Evolutionary conservation across 495 filamentous ascomycete species (phyloP), one percentile per base, ranked within the genome.

Genomic region (Xylaria intraflava): DNA sequence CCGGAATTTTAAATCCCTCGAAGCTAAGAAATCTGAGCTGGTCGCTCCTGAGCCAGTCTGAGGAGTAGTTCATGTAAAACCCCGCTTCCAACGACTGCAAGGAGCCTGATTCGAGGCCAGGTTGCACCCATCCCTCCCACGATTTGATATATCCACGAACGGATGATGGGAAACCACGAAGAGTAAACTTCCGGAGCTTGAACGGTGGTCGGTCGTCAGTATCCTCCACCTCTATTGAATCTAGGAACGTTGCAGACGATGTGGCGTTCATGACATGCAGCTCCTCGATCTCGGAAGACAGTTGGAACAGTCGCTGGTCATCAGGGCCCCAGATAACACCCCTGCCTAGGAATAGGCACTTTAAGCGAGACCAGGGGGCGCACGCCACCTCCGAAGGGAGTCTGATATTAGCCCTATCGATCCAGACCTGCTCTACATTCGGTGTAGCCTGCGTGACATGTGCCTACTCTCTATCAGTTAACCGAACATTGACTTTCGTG

Each of bases 71-170:
- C n/a, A n/a, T 33, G 19, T 23, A 10, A 29, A 66, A 40, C 9
- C 46, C 35, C 12, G 62, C 14, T 10, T 64, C 58, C 14, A 66
- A 17, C 33, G 61, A 56, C 43, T 39, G 46, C 8, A 66, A 49
- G 1, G 56, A 49, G 2, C 64, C 64, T 0, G 64, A 66, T 39
- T 62, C 61, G 22, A 66, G 39, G 9, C 61, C 40, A 11, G 64
- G 58, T 9, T 54, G 51, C 10, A 64, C 49, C 11, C 58, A 46
- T 2, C 9, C 17, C 26, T 59, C n/a, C n/a, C n/a, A n/a, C n/a
- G n/a, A n/a, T n/a, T n/a, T n/a, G n/a, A 38, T 9, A 55, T 24
- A 29, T 48, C 48, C 12, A 24, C 44, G 12, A 27, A 42, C 29
- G 33, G 43, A 0, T 7, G 7, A 17, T 30, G 11, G 22, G 6